These are phyloP conservation scores for Magnaporthales sp. DNA, from an alignment of 2,329 filamentous ascomycete species.

Conservation along the genomic window DNA sequence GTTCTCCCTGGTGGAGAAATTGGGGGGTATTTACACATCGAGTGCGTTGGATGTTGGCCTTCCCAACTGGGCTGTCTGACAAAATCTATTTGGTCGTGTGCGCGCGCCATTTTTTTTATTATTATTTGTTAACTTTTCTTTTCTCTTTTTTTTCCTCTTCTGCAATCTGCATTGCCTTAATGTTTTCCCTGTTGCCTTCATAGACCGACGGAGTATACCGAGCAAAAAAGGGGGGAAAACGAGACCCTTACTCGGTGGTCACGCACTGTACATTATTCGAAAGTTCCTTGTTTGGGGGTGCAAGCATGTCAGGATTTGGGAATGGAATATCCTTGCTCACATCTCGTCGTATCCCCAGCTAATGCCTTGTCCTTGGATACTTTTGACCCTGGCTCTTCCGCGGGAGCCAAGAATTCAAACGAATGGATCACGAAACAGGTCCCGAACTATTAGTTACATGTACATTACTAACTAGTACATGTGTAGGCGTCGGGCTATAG, in stretches of 20 bases:
- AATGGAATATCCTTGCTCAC: neutral
- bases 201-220: neutral
- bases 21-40: neutral
- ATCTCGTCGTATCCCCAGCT: neutral
- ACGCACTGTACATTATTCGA: neutral
- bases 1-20: neutral
- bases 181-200: neutral
- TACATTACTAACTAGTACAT: too few relatives aligned
- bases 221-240: neutral
- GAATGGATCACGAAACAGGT: neutral
- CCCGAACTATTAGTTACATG: neutral
- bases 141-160: neutral
- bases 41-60: neutral
- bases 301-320: neutral
- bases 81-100: neutral
- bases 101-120: neutral
- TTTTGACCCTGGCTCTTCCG: neutral
- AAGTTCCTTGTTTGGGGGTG: neutral
- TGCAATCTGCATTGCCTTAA: neutral
- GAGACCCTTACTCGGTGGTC: neutral
- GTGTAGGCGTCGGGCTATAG: neutral
- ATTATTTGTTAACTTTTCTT: neutral
- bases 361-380: neutral
- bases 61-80: neutral
- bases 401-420: neutral